Conservation (phyloP, 2,329 filamentous ascomycete genomes). For the Pseudofabraea citricarpa region DNA sequence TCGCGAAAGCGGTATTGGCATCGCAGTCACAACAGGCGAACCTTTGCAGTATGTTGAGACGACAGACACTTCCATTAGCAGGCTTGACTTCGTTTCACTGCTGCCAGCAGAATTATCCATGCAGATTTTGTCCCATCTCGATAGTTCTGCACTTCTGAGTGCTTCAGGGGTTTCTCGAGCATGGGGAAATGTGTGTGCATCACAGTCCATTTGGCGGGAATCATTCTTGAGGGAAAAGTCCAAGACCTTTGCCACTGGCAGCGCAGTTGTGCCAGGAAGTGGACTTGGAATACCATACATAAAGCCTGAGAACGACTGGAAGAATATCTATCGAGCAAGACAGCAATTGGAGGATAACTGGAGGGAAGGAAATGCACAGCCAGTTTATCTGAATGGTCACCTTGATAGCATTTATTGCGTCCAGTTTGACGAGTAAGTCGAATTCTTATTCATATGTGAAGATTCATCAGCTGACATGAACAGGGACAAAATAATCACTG, state of each 20-base stretch:
- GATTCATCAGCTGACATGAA: slow-evolving; percentile 28
- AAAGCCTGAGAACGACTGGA: slow-evolving; percentile 71
- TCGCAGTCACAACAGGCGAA: slow-evolving; percentile 37
- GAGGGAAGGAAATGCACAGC: slow-evolving; percentile 71
- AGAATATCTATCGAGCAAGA: slow-evolving; percentile 74
- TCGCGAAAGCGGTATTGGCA: slow-evolving; percentile 60
- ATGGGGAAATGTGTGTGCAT: slow-evolving; percentile 44
- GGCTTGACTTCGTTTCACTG: slow-evolving; percentile 51
- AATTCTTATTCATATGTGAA: background rate
- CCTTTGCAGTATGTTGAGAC: slow-evolving; percentile 28
- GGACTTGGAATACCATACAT: slow-evolving; percentile 53
- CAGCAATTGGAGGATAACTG: slow-evolving; percentile 73
- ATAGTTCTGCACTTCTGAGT: slow-evolving; percentile 44
- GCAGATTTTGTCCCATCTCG: slow-evolving; percentile 51
- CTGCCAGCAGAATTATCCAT: slow-evolving; percentile 56
- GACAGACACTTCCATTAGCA: slow-evolving; percentile 39
- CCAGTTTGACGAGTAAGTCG: slow-evolving; percentile 87
- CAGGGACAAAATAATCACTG: slow-evolving; percentile 91
- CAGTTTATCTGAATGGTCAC: slow-evolving; percentile 89
- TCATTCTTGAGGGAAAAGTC: slow-evolving; percentile 59
- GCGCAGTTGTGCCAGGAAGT: slow-evolving; percentile 44
- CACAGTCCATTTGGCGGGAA: slow-evolving; percentile 59
- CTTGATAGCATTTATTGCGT: slow-evolving; percentile 96
- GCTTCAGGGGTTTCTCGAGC: slow-evolving; percentile 44
- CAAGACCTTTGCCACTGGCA: slow-evolving; percentile 53